These are phyloP conservation scores for Madurella fahalii DNA, from an alignment of 2,329 filamentous ascomycete species.

Conservation along the genomic window DNA sequence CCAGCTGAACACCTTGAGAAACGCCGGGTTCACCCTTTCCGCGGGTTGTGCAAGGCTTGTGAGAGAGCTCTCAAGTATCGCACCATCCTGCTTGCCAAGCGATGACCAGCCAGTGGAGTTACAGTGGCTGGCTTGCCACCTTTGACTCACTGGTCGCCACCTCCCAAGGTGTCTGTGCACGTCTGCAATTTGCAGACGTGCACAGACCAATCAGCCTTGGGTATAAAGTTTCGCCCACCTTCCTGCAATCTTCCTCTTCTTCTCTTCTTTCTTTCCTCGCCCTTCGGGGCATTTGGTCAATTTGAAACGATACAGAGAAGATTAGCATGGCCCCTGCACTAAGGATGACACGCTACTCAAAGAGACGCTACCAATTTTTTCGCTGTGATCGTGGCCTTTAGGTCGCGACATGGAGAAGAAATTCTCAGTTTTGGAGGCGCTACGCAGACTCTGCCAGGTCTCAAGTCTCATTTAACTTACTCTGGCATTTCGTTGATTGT, in stretches of 20 bases:
- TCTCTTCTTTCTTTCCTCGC: slow-evolving; percentile 24
- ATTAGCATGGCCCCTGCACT: slow-evolving; percentile 83
- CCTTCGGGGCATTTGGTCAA: slow-evolving; percentile 30
- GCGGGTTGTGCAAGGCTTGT: too few relatives aligned
- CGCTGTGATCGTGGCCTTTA: not conserved
- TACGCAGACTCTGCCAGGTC: too few relatives aligned
- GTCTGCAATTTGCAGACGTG: not conserved
- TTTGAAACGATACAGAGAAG: slow-evolving; percentile 56
- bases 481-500: too few relatives aligned
- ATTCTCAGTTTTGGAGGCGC: too few relatives aligned
- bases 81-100: too few relatives aligned
- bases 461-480: too few relatives aligned
- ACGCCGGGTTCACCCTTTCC: too few relatives aligned
- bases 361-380: slow-evolving; percentile 72
- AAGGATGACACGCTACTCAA: slow-evolving; percentile 81
- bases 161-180: not conserved
- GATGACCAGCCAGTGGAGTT: too few relatives aligned
- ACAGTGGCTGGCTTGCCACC: not conserved
- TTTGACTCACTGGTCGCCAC: not conserved
- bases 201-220: not conserved
- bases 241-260: slow-evolving; percentile 11
- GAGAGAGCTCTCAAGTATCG: too few relatives aligned
- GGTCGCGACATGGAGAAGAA: not conserved
- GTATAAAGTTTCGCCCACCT: not conserved
- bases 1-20: too few relatives aligned